Conservation (phyloP, 2,329 filamentous ascomycete species). For the Leptoxyphium fumago region DNA sequence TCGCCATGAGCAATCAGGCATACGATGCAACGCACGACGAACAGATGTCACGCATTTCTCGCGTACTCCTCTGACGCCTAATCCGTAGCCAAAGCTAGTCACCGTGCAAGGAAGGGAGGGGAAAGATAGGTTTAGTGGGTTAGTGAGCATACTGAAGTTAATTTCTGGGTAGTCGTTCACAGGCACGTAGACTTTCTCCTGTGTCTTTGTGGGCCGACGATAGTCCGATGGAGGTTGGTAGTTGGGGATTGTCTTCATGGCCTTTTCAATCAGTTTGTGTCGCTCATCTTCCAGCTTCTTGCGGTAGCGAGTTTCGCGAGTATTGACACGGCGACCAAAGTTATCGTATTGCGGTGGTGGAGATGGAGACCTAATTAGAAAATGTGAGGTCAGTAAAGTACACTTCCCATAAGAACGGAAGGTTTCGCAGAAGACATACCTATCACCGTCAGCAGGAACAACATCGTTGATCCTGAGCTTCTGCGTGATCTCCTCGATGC, state of each 20-base stretch:
- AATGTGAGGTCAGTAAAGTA: too few species aligned
- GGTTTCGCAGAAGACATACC: constrained; percentile 43
- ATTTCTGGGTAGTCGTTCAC: constrained; percentile 99
- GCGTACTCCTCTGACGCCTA: not conserved
- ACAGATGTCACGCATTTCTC: constrained; percentile 19
- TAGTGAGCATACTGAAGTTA: constrained; percentile 99
- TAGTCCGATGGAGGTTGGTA: constrained; percentile 98
- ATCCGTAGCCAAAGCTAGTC: constrained; percentile 22
- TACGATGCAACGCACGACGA: constrained; percentile 23
- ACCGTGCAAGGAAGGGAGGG: constrained; percentile 18
- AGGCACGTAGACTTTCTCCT: constrained; percentile 99
- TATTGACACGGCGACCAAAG: constrained; percentile 98
- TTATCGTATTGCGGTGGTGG: constrained; percentile 97
- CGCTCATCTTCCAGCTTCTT: constrained; percentile 97
- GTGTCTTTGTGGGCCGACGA: constrained; percentile 96
- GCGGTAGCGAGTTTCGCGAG: constrained; percentile 93
- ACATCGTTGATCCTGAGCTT: constrained; percentile 99
- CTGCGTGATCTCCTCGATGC: constrained; percentile 98
- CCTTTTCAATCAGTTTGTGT: constrained; percentile 96
- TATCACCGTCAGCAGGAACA: constrained; percentile 86
- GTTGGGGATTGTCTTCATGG: constrained; percentile 99
- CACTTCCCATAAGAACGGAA: not conserved
- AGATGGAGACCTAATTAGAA: constrained; percentile 63
- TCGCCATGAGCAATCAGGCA: constrained; percentile 17
- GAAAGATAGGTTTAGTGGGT: constrained; percentile 50